phyloP scores from a whole-genome alignment of 257 asterid genomes.

The Lantana camara region DNA sequence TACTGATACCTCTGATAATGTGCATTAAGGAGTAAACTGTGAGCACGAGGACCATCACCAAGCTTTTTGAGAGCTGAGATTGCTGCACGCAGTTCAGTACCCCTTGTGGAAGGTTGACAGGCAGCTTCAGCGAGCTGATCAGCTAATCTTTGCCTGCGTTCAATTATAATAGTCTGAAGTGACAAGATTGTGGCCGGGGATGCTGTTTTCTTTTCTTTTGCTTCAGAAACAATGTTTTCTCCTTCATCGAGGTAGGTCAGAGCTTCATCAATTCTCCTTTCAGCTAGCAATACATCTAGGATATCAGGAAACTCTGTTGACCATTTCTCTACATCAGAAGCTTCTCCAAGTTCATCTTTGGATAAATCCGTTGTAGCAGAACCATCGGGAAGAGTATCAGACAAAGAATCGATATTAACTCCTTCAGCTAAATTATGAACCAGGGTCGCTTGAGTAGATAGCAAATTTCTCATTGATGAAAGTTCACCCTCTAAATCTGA shows the following conservation, averaged over 20 bases:
- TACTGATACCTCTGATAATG: slow-evolving; percentile 92
- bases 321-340: slow-evolving; percentile 81
- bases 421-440: slow-evolving; percentile 95
- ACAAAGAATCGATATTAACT: slow-evolving; percentile 68
- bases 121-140: slow-evolving; percentile 98
- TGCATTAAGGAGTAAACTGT: slow-evolving; percentile 84
- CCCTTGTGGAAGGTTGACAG: slow-evolving; percentile 95
- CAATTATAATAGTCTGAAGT: slow-evolving; percentile 67
- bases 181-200: slow-evolving; percentile 51
- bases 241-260: slow-evolving; percentile 87
- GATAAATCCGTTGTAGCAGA: slow-evolving; percentile 44
- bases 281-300: slow-evolving; percentile 92
- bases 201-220: slow-evolving; percentile 61
- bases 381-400: slow-evolving; percentile 52
- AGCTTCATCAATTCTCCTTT: slow-evolving; percentile 97
- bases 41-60: slow-evolving; percentile 99
- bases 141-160: slow-evolving; percentile 83
- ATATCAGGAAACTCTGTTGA: slow-evolving; percentile 84
- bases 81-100: slow-evolving; percentile 94
- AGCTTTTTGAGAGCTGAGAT: slow-evolving; percentile 91
- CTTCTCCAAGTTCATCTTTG: slow-evolving; percentile 60
- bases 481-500: slow-evolving; percentile 99
- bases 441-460: slow-evolving; percentile 94
- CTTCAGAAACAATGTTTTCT: slow-evolving; percentile 66
- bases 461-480: slow-evolving; percentile 92